Evolutionary conservation across 768 basidiomycete genomes (phyloP).

Genomic region (Coprinopsis sp.): DNA sequence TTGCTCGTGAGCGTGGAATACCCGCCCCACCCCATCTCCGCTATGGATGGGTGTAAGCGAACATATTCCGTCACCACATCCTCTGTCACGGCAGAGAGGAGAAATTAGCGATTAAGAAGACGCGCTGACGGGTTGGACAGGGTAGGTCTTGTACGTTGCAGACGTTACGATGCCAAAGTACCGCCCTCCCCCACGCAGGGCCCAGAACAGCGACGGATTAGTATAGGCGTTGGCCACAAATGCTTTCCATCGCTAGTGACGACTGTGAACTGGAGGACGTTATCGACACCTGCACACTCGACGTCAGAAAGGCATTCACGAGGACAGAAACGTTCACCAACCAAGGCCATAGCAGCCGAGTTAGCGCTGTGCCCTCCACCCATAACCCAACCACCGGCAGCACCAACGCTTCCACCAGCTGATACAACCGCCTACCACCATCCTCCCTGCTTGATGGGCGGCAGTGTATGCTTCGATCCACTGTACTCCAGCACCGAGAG

Average conservation of each 20-base stretch:
- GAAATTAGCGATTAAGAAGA: slow-evolving; percentile 23
- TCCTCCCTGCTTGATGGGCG: slow-evolving; percentile 29
- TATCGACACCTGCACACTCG: slow-evolving; percentile 37
- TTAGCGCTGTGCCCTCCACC: slow-evolving; percentile 46
- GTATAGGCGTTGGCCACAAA: slow-evolving; percentile 35
- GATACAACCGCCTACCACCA: slow-evolving; percentile 43
- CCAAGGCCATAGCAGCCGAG: slow-evolving; percentile 40
- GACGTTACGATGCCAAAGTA: slow-evolving; percentile 20
- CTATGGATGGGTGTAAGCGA: slow-evolving; percentile 28
- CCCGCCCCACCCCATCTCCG: slow-evolving; percentile 44
- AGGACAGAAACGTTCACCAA: slow-evolving; percentile 11
- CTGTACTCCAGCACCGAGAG: slow-evolving; percentile 40
- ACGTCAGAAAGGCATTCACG: not conserved
- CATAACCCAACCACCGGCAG: slow-evolving; percentile 44
- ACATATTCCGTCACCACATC: slow-evolving; percentile 31
- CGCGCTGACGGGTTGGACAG: slow-evolving; percentile 3
- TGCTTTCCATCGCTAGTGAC: slow-evolving; percentile 39
- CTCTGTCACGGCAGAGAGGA: slow-evolving; percentile 22
- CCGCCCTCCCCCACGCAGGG: slow-evolving; percentile 39
- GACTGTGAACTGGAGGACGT: slow-evolving; percentile 39
- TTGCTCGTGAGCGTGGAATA: slow-evolving; percentile 21
- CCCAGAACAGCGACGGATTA: slow-evolving; percentile 48
- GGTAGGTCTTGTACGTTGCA: slow-evolving; percentile 14
- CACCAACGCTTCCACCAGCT: slow-evolving; percentile 36
- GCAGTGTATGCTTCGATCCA: slow-evolving; percentile 40